Conservation (phyloP, 495 filamentous ascomycete species). For the Tuber umbilicatum region DNA sequence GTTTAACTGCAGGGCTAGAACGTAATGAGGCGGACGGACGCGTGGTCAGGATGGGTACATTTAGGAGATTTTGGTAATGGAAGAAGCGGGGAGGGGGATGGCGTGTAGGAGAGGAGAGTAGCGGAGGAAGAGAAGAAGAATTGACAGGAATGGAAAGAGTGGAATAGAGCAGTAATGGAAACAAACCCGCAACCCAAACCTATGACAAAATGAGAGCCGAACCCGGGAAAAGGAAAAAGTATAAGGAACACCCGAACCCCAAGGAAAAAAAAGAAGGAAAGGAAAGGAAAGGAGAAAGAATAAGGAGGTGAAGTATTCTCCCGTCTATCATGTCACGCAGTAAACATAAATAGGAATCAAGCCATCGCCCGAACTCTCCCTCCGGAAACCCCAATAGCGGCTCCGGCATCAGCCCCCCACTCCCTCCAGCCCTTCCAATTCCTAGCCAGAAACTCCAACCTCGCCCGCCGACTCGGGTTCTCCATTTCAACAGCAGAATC, state of each 20-base stretch:
- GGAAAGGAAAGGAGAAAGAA: neutral
- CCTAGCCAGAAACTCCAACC: slow-evolving; percentile 30
- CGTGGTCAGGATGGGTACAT: neutral
- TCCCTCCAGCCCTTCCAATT: slow-evolving; percentile 36
- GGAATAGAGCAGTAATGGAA: neutral
- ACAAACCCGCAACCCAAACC: neutral
- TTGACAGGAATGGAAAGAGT: neutral
- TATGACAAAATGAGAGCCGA: neutral
- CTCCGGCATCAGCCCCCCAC: slow-evolving; percentile 16
- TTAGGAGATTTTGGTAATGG: neutral
- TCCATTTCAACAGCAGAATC: slow-evolving; percentile 27
- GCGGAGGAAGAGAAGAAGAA: neutral
- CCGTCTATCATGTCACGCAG: neutral
- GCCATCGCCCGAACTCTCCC: slow-evolving; percentile 19
- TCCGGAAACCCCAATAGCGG: neutral
- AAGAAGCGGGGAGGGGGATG: neutral
- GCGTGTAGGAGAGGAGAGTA: neutral
- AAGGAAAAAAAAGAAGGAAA: neutral
- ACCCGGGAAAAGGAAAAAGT: neutral
- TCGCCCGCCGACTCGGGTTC: slow-evolving; percentile 17
- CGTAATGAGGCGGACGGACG: neutral
- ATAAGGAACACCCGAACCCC: neutral
- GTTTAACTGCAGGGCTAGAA: neutral
- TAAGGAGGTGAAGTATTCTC: neutral
- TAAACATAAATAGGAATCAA: neutral